These are phyloP conservation scores for Backusella luteola DNA, from an alignment of 192 early-diverging fungal species.

Conservation along the genomic window DNA sequence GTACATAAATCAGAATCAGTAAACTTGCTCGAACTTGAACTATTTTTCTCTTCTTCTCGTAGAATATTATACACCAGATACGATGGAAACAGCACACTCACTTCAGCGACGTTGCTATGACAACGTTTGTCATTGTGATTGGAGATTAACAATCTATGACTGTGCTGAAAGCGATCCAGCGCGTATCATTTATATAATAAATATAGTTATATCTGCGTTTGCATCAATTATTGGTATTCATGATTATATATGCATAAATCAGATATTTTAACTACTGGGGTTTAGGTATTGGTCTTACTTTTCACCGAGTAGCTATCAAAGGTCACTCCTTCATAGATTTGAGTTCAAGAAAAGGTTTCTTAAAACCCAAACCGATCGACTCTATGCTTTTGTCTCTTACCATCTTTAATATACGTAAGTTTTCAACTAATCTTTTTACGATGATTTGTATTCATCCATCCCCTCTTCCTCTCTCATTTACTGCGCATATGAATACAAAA, in stretches of 20 bases:
- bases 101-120: not conserved
- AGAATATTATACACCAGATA: not conserved
- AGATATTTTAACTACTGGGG: too few species aligned
- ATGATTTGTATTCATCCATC: not conserved
- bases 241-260: too few species aligned
- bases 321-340: not conserved
- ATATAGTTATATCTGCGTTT: constrained; percentile 14
- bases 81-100: not conserved
- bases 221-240: constrained; percentile 19
- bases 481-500: too few species aligned
- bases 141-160: constrained; percentile 12
- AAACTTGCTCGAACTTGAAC: not conserved
- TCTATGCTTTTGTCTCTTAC: not conserved
- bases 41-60: not conserved
- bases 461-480: too few species aligned
- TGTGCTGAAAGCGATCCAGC: constrained; percentile 19
- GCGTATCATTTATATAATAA: constrained; percentile 16
- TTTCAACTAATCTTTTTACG: not conserved
- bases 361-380: not conserved
- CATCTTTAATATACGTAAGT: not conserved
- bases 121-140: constrained; percentile 17
- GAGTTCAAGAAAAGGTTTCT: not conserved
- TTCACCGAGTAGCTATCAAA: not conserved
- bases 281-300: constrained; percentile 13
- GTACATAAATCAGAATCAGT: not conserved